phyloP scores from a whole-genome alignment of 768 basidiomycete species.

The Amanita phalloides region DNA sequence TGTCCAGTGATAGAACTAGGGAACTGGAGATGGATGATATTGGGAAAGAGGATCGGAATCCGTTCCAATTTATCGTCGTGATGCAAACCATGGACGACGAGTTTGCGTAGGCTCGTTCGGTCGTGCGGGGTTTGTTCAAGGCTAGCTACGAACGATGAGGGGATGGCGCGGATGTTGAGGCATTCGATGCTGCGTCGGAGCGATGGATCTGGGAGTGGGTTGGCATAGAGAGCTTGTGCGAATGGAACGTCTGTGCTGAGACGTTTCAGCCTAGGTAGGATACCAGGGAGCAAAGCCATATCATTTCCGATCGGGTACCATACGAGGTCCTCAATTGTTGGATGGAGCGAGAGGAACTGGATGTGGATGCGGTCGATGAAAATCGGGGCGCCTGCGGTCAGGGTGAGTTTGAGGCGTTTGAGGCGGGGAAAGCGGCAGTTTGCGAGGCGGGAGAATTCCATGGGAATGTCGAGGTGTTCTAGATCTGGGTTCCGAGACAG shows the following conservation, averaged over 20 bases:
- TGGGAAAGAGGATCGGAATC: conserved; percentile 25
- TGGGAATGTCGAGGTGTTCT: conserved; percentile 34
- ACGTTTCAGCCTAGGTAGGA: conserved; percentile 29
- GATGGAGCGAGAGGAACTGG: conserved; percentile 33
- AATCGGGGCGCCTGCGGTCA: conserved; percentile 28
- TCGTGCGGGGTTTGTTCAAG: conserved; percentile 20
- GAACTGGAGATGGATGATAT: conserved; percentile 30
- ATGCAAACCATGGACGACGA: conserved; percentile 21
- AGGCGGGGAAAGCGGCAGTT: conserved; percentile 29
- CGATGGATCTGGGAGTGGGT: conserved; percentile 1
- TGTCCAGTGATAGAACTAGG: conserved; percentile 17
- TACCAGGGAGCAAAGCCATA: conserved; percentile 18
- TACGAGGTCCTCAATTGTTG: conserved; percentile 31
- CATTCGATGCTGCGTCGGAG: conserved; percentile 21
- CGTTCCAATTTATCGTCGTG: conserved; percentile 18
- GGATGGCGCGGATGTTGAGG: conserved; percentile 22
- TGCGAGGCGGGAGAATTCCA: conserved; percentile 29
- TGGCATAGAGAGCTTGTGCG: conserved; percentile 22
- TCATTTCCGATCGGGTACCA: conserved; percentile 32
- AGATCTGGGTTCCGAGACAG: conserved; percentile 18
- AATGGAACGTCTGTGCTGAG: conserved; percentile 25
- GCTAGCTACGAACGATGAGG: conserved; percentile 15
- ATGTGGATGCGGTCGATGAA: conserved; percentile 23
- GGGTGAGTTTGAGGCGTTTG: conserved; percentile 26
- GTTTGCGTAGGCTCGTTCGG: conserved; percentile 17